Base-by-base conservation (phyloP, 2,329 filamentous ascomycete genomes). In the Rosellinia necatrix region DNA sequence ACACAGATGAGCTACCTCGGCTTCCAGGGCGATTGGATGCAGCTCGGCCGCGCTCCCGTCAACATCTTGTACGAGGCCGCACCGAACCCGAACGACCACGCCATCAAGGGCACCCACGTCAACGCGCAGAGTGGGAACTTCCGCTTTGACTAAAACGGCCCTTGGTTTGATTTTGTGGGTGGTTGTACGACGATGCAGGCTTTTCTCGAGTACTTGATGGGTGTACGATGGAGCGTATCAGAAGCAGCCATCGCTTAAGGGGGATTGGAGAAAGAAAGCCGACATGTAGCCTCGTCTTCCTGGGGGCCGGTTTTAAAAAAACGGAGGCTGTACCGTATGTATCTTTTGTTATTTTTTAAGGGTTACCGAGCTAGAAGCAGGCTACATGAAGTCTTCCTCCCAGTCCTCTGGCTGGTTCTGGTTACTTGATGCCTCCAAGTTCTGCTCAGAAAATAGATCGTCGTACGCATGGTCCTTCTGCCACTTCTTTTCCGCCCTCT, bases 381-480 rank as follows among this genome's bases (percentile, higher is more conserved):
- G 42, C 47, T 82, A 93, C 91, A 96, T 96, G 70, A 99, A 99
- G 70, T 99, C 93, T 56, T 97, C 92, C 69, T 91, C 83, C 77
- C 90, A 92, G 71, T 90, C 79, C 57, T 86, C 83, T 60, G 82
- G 81, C 12, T 91, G 84, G 68, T 96, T 86, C 74, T 97, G 90
- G 74, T 99, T 99, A 76, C 88, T 96, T 52, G 86, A 85, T 19
- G 74, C 76, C 38, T 85, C 85, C 77, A 96, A 81, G 66, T 89
- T 88, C 55, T 96, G 90, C 50, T 96, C 91, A 4, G 83, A 85
- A 73, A 96, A 92, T 50, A 97, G 75, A 42, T 96, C 92, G 70
- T 97, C 94, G 73, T 99, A 99, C 2, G 92, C 93, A 75, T 99
- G 93, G n/a, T 96, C 92, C 75, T 94, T 94, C 74, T 96, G 91